Base-by-base conservation (phyloP, 495 filamentous ascomycete species). In the Apiosordaria backusii region DNA sequence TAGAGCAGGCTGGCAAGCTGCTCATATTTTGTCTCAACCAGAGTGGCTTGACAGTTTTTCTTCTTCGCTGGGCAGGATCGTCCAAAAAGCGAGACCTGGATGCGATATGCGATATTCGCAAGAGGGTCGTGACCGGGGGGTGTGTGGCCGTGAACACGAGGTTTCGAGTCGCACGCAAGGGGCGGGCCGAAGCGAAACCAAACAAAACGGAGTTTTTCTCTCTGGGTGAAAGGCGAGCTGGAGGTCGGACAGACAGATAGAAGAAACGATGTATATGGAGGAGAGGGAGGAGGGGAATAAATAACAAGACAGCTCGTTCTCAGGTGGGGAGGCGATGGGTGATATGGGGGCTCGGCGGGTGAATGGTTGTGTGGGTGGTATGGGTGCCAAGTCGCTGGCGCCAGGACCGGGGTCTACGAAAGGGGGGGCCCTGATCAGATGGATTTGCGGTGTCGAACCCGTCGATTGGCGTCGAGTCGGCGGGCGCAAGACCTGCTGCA, bases 1-100 rank as follows among this genome's bases (percentile, higher is more conserved):
- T 27, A 63, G 64, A 74, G 70, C 68, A 74, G 70, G 61, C 52
- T 66, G 72, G 61, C 65, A 70, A 71, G 67, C 73, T 77, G 72
- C 72, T 77, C 75, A 77, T 77, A 72, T 75, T 73, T 57, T 58
- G 60, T 62, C 55, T 35, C 40, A 40, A 45, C 35, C 35, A 45
- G 35, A 45, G 35, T 45, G 35, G 35, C 35, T 45, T 45, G 13
- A 45, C 1, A 9, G 35, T 45, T 45, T 45, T 45, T 45, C 35
- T 45, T 45, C 35, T 64, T 57, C 62, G 7, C 29, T 27, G 59
- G 16, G 21, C 4, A 61, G 59, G 24, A 60, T 60, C 57, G 26
- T 18, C 57, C 15, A 18, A 60, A 55, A 23, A 59, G 57, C 57
- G 57, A 59, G 57, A 23, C 24, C 57, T 23, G 18, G 18, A 23